Conservation (phyloP, 2,329 filamentous ascomycete species). For the Tympanopsis confertula region DNA sequence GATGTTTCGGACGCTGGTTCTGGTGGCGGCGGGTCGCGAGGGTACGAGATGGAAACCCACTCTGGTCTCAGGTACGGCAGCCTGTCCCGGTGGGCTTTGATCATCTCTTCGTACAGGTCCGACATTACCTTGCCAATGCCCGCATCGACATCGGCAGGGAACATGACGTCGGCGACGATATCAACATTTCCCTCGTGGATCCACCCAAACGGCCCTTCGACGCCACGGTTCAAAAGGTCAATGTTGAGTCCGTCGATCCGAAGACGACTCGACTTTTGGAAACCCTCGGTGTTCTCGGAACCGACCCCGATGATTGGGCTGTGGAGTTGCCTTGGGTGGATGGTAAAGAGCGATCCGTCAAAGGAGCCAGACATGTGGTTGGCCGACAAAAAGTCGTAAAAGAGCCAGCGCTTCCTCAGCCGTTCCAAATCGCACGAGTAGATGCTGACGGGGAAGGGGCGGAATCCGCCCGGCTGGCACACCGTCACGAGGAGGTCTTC, state of each 20-base stretch:
- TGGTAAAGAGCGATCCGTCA: slow-evolving; percentile 92
- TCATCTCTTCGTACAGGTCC: slow-evolving; percentile 90
- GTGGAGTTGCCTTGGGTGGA: slow-evolving; percentile 85
- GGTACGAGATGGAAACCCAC: background rate
- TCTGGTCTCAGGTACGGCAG: background rate
- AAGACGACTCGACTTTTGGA: slow-evolving; percentile 82
- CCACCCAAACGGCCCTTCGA: slow-evolving; percentile 92
- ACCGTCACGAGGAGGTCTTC: slow-evolving; percentile 86
- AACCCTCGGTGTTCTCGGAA: slow-evolving; percentile 39
- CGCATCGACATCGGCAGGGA: slow-evolving; percentile 77
- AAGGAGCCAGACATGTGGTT: slow-evolving; percentile 94
- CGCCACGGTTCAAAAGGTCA: slow-evolving; percentile 86
- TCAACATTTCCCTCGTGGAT: slow-evolving; percentile 96
- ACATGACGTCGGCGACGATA: slow-evolving; percentile 89
- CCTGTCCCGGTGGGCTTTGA: slow-evolving; percentile 46
- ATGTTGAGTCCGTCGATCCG: slow-evolving; percentile 90
- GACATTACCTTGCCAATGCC: slow-evolving; percentile 87
- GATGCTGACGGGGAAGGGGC: slow-evolving; percentile 91
- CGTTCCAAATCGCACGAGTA: slow-evolving; percentile 90
- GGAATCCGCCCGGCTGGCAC: slow-evolving; percentile 79
- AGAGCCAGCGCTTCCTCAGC: slow-evolving; percentile 88
- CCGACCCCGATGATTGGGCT: slow-evolving; percentile 57
- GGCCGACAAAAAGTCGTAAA: slow-evolving; percentile 92
- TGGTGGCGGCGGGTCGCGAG: background rate
- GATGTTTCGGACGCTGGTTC: background rate